Base-by-base conservation (phyloP, 805 yeast genomes). In the Ogataea henricii region DNA sequence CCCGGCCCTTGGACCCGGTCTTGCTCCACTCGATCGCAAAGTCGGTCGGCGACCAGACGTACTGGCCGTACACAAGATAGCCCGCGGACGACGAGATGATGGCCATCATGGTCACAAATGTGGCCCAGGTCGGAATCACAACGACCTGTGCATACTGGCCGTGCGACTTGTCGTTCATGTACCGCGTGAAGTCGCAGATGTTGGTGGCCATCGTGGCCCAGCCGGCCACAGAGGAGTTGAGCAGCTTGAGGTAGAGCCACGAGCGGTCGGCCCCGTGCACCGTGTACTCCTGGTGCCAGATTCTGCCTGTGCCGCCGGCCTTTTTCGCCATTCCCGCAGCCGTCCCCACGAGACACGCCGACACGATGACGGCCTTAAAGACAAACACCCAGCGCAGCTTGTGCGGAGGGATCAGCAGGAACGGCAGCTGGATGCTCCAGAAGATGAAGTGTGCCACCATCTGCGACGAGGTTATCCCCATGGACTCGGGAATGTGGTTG, bases 1-100 rank as follows among this genome's bases (percentile, higher is more conserved):
- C 55, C 13, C 57, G 46, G 10, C 57, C 57, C 33, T 53, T 51
- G 10, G 56, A 46, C 4, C 56, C 55, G 1, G 55, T 57, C 4
- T 64, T 63, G 43, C 59, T 63, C 54, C 73, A 67, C 10, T 66
- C 53, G 3, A 59, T 60, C 44, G 70, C 68, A 51, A 72, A 71
- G 40, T 64, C 67, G 6, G 72, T 62, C 37, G 78, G 78, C 26
- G 70, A 63, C 78, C 78, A 75, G 38, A 72, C 68, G 22, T 67
- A 67, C n/a, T 66, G 62, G 2, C 76, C 77, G 48, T 68, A 71
- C 33, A 70, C 57, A 33, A 66, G 51, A 43, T 68, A 66, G 16
- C 75, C 70, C 4, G 71, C 64, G 22, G 69, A 63, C 3, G 69
- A 59, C 6, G 65, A 65, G n/a, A 67, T 55, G 34, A 67, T 59